These are phyloP conservation scores for Penicillium silybi DNA, from an alignment of 495 filamentous ascomycete species.

Conservation along the genomic window DNA sequence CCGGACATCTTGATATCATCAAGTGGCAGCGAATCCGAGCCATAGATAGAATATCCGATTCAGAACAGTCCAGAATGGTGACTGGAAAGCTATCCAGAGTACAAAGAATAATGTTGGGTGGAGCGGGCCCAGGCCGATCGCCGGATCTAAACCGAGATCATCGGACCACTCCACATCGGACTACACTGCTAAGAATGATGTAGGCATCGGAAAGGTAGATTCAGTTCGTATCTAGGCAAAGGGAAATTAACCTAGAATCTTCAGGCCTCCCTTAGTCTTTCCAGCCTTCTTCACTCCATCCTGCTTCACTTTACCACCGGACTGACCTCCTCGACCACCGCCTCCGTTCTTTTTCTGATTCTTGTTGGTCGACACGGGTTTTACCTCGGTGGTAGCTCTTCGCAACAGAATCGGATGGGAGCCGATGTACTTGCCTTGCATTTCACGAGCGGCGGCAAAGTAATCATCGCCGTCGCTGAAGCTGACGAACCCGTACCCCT, in stretches of 20 bases:
- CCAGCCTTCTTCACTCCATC: slow-evolving; percentile 73
- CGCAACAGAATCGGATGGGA: slow-evolving; percentile 86
- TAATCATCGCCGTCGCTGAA: slow-evolving; percentile 95
- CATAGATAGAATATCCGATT: neutral
- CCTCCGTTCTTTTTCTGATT: slow-evolving; percentile 43
- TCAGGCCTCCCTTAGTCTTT: slow-evolving; percentile 77
- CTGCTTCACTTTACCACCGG: slow-evolving; percentile 44
- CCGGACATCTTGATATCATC: neutral
- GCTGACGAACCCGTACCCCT: slow-evolving; percentile 93
- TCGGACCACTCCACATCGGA: neutral
- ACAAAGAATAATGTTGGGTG: neutral
- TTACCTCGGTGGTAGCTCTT: slow-evolving; percentile 87
- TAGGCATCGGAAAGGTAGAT: neutral
- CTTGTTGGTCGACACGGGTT: slow-evolving; percentile 53
- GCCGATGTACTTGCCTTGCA: slow-evolving; percentile 99
- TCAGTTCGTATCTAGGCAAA: neutral
- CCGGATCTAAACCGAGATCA: neutral
- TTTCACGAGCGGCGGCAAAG: slow-evolving; percentile 91
- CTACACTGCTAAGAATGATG: neutral
- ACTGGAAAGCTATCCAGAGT: neutral
- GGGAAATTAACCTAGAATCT: slow-evolving; percentile 61
- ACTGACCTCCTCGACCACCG: slow-evolving; percentile 23
- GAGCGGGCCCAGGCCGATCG: slow-evolving; percentile 2
- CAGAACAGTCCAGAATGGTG: neutral
- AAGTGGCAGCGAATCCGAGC: neutral